Evolutionary conservation across 2,329 filamentous ascomycete species (phyloP), one percentile per base, ranked within the genome.

Genomic region (Ophiostoma perfectum): DNA sequence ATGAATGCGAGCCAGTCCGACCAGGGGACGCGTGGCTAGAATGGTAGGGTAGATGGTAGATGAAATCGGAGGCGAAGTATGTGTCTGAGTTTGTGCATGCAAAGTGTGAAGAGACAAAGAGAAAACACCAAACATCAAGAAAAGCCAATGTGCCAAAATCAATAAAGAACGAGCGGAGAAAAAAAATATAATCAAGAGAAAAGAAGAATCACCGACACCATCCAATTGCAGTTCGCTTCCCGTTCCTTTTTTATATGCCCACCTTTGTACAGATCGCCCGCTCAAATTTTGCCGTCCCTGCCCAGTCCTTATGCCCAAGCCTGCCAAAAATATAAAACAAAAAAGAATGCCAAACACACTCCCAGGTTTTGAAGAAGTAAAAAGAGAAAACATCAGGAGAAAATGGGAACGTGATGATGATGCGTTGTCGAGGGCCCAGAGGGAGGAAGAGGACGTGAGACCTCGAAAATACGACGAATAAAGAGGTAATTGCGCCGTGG

Each of bases 141-240:
- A 41, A 16, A 8, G n/a, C 36, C 8, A 27, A 18, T 9, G 39
- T n/a, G 36, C 16, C 42, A 63, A 42, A 6, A 14, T 42, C n/a
- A 18, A 63, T 16, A 63, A 63, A 70, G 68, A 55, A 64, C 64
- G 63, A 68, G 58, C 36, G 68, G 68, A 27, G 11, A 41, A n/a
- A 71, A 63, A 68, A 69, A 72, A 67, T 38, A 70, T 67, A 68
- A 68, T 68, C 41, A 67, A 69, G 68, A 60, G 39, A 68, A 68
- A 44, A 69, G 66, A 66, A 18, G 66, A 66, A 18, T 72, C 70
- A 70, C 72, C 72, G 70, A 71, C 71, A 72, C 71, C 71, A 66
- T 66, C 71, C 71, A 68, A 62, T 71, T 68, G 68, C 68, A 71
- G 58, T 64, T 70, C 70, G 68, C 71, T 71, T 64, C 68, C 69